Conservation (phyloP, 805 yeast species). For the Myxozyma udenii region DNA sequence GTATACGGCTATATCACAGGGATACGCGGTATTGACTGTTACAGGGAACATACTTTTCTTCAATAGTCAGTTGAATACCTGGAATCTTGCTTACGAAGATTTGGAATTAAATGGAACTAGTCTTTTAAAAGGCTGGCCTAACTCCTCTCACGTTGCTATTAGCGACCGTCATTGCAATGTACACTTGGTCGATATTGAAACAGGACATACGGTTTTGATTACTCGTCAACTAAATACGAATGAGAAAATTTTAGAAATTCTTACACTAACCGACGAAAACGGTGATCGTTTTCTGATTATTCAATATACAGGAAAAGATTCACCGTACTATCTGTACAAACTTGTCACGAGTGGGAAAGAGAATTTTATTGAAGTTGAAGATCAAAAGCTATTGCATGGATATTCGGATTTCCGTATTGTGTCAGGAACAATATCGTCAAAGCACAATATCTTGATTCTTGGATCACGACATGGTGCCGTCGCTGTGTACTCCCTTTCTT, state of each 20-base stretch:
- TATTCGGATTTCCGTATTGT: conserved; percentile 58
- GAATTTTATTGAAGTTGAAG: neutral
- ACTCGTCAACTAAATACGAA: no score
- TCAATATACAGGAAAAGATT: conserved; percentile 49
- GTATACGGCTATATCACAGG: conserved; percentile 1
- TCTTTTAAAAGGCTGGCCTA: conserved; percentile 43
- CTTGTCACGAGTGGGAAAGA: neutral
- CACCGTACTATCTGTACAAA: neutral
- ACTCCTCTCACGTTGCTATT: conserved; percentile 25
- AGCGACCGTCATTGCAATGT: conserved; percentile 38
- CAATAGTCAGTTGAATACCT: conserved; percentile 9
- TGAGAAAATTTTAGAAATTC: conserved; percentile 21
- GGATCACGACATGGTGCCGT: conserved; percentile 74
- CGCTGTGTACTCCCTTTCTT: conserved; percentile 56
- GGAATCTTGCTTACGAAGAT: conserved; percentile 22
- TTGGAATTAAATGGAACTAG: conserved; percentile 43
- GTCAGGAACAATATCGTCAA: conserved; percentile 47
- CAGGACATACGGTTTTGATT: no score
- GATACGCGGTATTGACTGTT: conserved; percentile 34
- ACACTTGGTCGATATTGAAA: no score
- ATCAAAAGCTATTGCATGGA: neutral
- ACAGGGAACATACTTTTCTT: conserved; percentile 25
- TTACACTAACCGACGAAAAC: conserved; percentile 20
- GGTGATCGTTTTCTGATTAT: conserved; percentile 40
- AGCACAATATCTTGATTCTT: conserved; percentile 45